A percentile compares a stretch with the other conserved stretches of the same genome.
Conservation (phyloP, 108 stramenopile genomes). For the Pseudonitzschia multistriata region DNA sequence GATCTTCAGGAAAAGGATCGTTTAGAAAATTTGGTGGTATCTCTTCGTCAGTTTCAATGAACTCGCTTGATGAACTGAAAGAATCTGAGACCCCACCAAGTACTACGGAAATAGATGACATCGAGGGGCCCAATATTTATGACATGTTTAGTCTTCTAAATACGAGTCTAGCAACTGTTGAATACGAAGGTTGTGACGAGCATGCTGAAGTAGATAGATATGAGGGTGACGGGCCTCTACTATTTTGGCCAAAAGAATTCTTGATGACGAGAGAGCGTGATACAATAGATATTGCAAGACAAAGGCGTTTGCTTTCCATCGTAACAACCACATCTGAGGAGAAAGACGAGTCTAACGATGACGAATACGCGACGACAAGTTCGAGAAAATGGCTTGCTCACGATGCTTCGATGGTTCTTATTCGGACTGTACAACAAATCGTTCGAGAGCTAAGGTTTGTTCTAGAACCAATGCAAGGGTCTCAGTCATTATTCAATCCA, state of each 20-base stretch:
- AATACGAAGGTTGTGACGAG: slow-evolving; percentile 76
- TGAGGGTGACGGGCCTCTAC: slow-evolving; percentile 24
- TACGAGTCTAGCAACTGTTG: slow-evolving; percentile 66
- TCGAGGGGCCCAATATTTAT: slow-evolving; percentile 56
- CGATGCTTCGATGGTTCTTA: slow-evolving; percentile 72
- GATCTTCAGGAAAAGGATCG: slow-evolving; percentile 56
- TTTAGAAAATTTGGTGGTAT: slow-evolving; percentile 60
- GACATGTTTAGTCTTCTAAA: slow-evolving; percentile 82
- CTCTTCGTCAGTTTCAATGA: slow-evolving; percentile 20
- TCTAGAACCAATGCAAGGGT: slow-evolving; percentile 47
- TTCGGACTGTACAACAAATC: slow-evolving; percentile 72
- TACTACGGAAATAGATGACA: slow-evolving; percentile 13
- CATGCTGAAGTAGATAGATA: slow-evolving; percentile 32
- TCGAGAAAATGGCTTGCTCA: slow-evolving; percentile 80
- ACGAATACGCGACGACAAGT: slow-evolving; percentile 49
- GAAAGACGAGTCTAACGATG: slow-evolving; percentile 5
- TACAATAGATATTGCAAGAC: slow-evolving; percentile 32
- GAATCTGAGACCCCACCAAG: slow-evolving; percentile 13
- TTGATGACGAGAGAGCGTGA: slow-evolving; percentile 45
- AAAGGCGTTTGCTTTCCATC: slow-evolving; percentile 16
- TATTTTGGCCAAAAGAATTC: slow-evolving; percentile 63
- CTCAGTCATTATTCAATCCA: slow-evolving; percentile 42
- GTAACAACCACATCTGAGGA: slow-evolving; percentile 13
- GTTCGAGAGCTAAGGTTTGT: slow-evolving; percentile 67
- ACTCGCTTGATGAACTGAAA: slow-evolving; percentile 10